phyloP scores from a whole-genome alignment of 495 filamentous ascomycete species.

The Eremomyces bilateralis region DNA sequence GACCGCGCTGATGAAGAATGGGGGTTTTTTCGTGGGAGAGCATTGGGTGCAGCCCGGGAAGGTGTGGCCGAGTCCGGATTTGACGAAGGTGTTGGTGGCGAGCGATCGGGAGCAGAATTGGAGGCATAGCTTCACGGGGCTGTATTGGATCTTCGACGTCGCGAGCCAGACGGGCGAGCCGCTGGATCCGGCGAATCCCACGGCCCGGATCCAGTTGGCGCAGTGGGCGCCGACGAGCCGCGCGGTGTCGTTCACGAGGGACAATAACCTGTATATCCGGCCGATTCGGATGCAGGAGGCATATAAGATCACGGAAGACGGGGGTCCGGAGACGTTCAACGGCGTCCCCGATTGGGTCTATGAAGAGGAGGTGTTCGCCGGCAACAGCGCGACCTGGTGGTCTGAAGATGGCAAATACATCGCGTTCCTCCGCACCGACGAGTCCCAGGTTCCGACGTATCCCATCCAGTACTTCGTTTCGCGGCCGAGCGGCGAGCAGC shows the following conservation, averaged over 20 bases:
- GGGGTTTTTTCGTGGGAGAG: slow-evolving; percentile 34
- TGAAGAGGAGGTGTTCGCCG: slow-evolving; percentile 79
- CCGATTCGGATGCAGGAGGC: slow-evolving; percentile 31
- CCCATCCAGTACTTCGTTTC: slow-evolving; percentile 87
- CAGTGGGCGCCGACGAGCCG: slow-evolving; percentile 78
- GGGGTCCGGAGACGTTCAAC: slow-evolving; percentile 72
- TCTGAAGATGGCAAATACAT: slow-evolving; percentile 68
- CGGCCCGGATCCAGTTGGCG: slow-evolving; percentile 61
- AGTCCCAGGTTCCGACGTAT: slow-evolving; percentile 77
- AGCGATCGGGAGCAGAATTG: slow-evolving; percentile 55
- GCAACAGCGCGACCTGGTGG: slow-evolving; percentile 83
- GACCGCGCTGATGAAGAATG: slow-evolving; percentile 52
- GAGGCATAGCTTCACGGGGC: slow-evolving; percentile 67
- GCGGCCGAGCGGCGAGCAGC: slow-evolving; percentile 55
- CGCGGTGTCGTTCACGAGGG: slow-evolving; percentile 60
- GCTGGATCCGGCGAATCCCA: slow-evolving; percentile 43
- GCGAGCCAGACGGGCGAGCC: slow-evolving; percentile 57
- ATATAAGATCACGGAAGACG: slow-evolving; percentile 63
- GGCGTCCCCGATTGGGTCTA: slow-evolving; percentile 99
- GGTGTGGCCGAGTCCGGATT: slow-evolving; percentile 58
- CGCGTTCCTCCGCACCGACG: slow-evolving; percentile 82
- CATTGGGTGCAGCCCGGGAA: slow-evolving; percentile 27
- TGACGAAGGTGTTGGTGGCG: slow-evolving; percentile 63
- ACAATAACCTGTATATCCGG: slow-evolving; percentile 76
- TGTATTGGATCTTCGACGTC: slow-evolving; percentile 91